These are phyloP conservation scores for Tylopilus balloui DNA, from an alignment of 768 basidiomycete genomes.

Conservation along the genomic window DNA sequence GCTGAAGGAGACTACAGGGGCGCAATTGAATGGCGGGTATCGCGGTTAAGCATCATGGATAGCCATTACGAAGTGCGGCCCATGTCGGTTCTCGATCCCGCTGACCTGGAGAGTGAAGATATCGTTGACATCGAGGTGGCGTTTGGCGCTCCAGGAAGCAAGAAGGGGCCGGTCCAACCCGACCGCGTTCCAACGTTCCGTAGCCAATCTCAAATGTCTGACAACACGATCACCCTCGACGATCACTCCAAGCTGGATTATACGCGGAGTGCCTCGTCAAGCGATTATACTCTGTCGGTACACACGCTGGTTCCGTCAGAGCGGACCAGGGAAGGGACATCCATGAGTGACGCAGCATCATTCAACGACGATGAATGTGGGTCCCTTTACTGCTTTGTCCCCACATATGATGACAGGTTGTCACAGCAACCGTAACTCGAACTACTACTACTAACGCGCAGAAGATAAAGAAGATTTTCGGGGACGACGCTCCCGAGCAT, in stretches of 20 bases:
- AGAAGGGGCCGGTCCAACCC: constrained; percentile 18
- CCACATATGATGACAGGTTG: not conserved
- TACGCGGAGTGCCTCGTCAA: constrained; percentile 18
- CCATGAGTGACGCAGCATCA: constrained; percentile 18
- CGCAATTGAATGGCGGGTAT: constrained; percentile 75
- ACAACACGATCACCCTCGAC: constrained; percentile 31
- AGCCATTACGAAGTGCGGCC: constrained; percentile 44
- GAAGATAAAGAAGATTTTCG: constrained; percentile 69
- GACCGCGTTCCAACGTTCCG: constrained; percentile 29
- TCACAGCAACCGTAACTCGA: constrained; percentile 23
- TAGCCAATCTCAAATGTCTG: constrained; percentile 33
- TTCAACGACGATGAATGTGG: constrained; percentile 26
- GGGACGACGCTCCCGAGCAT: constrained; percentile 48
- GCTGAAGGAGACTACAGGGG: constrained; percentile 67
- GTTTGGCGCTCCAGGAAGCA: constrained; percentile 39
- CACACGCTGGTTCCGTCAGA: constrained; percentile 27
- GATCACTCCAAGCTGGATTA: constrained; percentile 23
- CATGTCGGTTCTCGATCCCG: constrained; percentile 35
- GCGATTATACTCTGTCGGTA: constrained; percentile 22
- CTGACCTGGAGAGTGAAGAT: constrained; percentile 45
- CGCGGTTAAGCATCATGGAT: constrained; percentile 59
- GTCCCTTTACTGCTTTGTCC: not conserved
- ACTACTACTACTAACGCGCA: constrained; percentile 33
- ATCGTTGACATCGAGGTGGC: constrained; percentile 57
- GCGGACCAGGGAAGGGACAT: constrained; percentile 13